Percentiles rank a stretch among this genome's conserved stretches.
These are phyloP conservation scores for Eucalyptus dawsonii DNA, from an alignment of 345 rosid species.

Conservation along the genomic window DNA sequence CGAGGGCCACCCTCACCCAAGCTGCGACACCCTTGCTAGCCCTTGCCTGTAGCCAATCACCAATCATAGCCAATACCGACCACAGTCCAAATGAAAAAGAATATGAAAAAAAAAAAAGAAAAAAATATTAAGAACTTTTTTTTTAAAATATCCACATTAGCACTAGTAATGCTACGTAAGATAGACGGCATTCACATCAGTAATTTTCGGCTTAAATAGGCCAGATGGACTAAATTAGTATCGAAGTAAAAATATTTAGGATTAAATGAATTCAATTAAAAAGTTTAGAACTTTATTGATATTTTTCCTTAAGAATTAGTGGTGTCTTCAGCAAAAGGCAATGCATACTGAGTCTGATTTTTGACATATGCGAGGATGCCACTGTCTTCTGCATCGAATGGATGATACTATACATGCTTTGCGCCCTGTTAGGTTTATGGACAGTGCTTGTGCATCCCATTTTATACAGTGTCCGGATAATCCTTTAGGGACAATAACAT, in stretches of 20 bases:
- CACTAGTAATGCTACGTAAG: accelerated
- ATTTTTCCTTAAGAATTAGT: neutral
- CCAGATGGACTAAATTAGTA: accelerated
- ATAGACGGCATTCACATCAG: accelerated
- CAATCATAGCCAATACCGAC: accelerated
- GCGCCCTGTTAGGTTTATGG: neutral
- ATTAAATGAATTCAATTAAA: accelerated
- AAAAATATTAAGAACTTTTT: too few relatives aligned
- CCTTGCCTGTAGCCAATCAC: accelerated
- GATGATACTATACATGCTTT: neutral
- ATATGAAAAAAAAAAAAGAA: too few relatives aligned
- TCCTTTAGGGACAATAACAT: neutral
- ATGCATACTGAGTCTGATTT: neutral
- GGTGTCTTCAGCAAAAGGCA: neutral
- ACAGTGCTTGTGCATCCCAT: neutral
- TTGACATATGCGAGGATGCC: neutral
- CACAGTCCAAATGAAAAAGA: too few relatives aligned
- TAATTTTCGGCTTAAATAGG: accelerated
- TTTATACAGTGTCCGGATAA: neutral
- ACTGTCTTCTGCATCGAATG: neutral
- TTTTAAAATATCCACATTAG: too few relatives aligned
- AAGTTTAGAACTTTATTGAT: accelerated
- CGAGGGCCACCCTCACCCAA: accelerated
- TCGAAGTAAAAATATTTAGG: accelerated
- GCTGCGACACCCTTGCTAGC: accelerated